Conservation (phyloP, 2,329 filamentous ascomycete genomes). For the Neonectria neomacrospora region DNA sequence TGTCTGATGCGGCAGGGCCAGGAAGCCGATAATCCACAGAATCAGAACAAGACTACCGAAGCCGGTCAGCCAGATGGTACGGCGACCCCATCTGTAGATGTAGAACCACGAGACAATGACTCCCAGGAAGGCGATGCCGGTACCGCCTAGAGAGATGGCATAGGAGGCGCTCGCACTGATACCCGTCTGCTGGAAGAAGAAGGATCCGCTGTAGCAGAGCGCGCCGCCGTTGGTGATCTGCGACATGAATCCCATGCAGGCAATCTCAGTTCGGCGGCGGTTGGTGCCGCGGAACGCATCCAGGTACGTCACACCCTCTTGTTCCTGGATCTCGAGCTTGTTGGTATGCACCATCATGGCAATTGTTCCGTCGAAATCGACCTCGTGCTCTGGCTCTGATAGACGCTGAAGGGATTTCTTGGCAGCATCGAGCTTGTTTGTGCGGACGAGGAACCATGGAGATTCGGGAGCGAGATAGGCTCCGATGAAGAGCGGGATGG, state of each 20-base stretch:
- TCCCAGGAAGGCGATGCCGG: slow-evolving; percentile 56
- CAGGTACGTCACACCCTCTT: slow-evolving; percentile 52
- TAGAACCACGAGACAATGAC: slow-evolving; percentile 57
- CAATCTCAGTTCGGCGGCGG: slow-evolving; percentile 58
- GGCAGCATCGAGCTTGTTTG: slow-evolving; percentile 47
- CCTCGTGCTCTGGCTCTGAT: slow-evolving; percentile 46
- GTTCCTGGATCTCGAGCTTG: slow-evolving; percentile 57
- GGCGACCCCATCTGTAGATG: slow-evolving; percentile 55
- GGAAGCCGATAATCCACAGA: slow-evolving; percentile 57
- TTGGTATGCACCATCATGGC: slow-evolving; percentile 58
- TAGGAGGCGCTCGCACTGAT: slow-evolving; percentile 52
- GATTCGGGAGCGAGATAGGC: slow-evolving; percentile 51
- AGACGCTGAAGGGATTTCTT: slow-evolving; percentile 48
- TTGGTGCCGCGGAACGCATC: slow-evolving; percentile 62
- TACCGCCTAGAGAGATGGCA: slow-evolving; percentile 55
- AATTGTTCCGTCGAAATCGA: slow-evolving; percentile 52
- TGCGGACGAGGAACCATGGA: slow-evolving; percentile 52
- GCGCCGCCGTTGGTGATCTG: slow-evolving; percentile 56
- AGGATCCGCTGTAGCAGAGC: slow-evolving; percentile 55
- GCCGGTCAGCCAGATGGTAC: slow-evolving; percentile 56
- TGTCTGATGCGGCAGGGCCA: slow-evolving; percentile 52
- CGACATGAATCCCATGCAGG: slow-evolving; percentile 53
- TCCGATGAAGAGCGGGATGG: slow-evolving; percentile 48
- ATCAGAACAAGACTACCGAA: slow-evolving; percentile 51
- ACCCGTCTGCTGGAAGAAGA: slow-evolving; percentile 60